phyloP scores from a whole-genome alignment of 2,329 filamentous ascomycete genomes.

The Verticillium tricorpus region DNA sequence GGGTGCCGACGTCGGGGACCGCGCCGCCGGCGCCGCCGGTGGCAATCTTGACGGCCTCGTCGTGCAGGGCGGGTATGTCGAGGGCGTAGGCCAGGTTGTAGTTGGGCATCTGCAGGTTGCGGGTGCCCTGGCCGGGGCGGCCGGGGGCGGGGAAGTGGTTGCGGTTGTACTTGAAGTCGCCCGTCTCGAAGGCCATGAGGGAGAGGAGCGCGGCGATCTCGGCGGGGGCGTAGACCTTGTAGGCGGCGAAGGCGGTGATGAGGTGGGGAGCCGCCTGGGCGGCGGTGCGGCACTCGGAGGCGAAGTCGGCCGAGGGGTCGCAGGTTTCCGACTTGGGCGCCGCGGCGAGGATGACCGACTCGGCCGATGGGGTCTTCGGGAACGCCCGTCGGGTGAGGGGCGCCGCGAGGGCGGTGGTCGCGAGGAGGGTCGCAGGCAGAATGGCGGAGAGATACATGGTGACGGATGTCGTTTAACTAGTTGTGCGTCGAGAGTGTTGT shows the following conservation, averaged over 20 bases:
- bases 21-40: constrained; percentile 12
- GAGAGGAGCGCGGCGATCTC: constrained; percentile 67
- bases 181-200: constrained; percentile 68
- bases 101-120: constrained; percentile 45
- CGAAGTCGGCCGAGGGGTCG: constrained; percentile 32
- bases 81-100: constrained; percentile 46
- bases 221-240: constrained; percentile 47
- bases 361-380: constrained; percentile 7
- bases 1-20: constrained; percentile 16
- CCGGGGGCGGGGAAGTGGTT: constrained; percentile 49
- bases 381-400: constrained; percentile 9
- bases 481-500: background rate
- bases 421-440: constrained; percentile 19
- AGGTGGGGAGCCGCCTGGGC: constrained; percentile 55
- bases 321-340: constrained; percentile 55
- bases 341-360: constrained; percentile 43
- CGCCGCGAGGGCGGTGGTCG: constrained; percentile 18
- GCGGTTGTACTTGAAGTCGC: constrained; percentile 64
- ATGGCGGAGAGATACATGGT: constrained; percentile 24
- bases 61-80: constrained; percentile 31
- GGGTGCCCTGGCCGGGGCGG: constrained; percentile 64
- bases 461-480: constrained; percentile 11
- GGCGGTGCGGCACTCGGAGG: constrained; percentile 63
- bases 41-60: constrained; percentile 23
- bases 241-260: constrained; percentile 48